phyloP scores from a whole-genome alignment of 768 basidiomycete species.

The Stropharia rugosoannulata region DNA sequence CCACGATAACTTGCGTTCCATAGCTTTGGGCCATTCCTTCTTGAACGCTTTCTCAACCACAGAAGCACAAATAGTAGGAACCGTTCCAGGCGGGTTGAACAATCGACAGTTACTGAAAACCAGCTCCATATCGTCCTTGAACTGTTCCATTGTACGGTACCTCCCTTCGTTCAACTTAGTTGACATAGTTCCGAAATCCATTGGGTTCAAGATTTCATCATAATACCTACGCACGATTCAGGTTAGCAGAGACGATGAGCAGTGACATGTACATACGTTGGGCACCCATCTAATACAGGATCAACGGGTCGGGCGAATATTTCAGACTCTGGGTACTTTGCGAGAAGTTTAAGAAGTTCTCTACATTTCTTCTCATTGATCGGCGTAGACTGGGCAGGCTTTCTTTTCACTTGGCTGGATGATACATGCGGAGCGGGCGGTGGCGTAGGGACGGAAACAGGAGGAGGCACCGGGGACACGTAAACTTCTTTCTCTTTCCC shows the following conservation, averaged over 20 bases:
- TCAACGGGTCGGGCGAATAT: constrained; percentile 87
- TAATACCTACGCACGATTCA: constrained; percentile 63
- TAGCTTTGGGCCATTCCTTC: constrained; percentile 82
- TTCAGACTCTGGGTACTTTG: constrained; percentile 60
- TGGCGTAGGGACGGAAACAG: constrained; percentile 15
- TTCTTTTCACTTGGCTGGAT: constrained; percentile 39
- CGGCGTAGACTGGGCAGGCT: constrained; percentile 40
- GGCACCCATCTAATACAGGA: constrained; percentile 79
- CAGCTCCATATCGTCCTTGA: constrained; percentile 77
- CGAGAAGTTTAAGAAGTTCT: constrained; percentile 61
- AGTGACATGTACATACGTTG: constrained; percentile 62
- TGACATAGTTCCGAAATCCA: constrained; percentile 88
- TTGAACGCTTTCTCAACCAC: constrained; percentile 73
- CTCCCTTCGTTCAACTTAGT: constrained; percentile 62
- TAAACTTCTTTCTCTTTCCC: constrained; percentile 71
- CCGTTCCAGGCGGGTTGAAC: constrained; percentile 87
- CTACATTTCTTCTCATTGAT: constrained; percentile 85
- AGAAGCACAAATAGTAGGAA: constrained; percentile 70
- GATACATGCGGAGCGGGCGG: constrained; percentile 25
- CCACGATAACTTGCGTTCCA: constrained; percentile 71
- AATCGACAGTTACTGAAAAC: constrained; percentile 87
- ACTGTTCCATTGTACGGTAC: constrained; percentile 81
- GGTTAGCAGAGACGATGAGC: constrained; percentile 2
- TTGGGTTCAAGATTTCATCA: constrained; percentile 87
- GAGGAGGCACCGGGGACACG: constrained; percentile 9